Base-by-base conservation (phyloP, 768 basidiomycete species). In the Termitomyces sp. region DNA sequence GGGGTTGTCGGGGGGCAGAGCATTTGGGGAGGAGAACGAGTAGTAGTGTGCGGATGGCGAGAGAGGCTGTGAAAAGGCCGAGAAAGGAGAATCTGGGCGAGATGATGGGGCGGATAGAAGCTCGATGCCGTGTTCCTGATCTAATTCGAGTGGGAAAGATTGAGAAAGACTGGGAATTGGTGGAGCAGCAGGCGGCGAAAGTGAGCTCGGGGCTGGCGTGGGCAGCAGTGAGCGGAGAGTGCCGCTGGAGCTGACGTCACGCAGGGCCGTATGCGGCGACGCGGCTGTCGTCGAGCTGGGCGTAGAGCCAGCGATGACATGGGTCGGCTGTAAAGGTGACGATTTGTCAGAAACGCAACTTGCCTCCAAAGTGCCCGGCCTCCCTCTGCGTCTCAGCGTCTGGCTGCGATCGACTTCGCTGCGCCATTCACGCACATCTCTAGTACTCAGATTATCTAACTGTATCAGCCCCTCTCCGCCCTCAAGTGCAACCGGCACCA, bases 361-460 rank as follows among this genome's bases (percentile, higher is more conserved):
- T 56, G 83, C 85, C 78, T 84, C 59, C 54, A 57, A 53, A 46
- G 39, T 16, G 39, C 50, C 58, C 14, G 47, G 47, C 42, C 68
- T 69, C 42, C 63, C 70, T 47, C 77, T 65, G 55, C 71, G 74
- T 59, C 74, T 65, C 27, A 74, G 63, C 27, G 56, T 59, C 59
- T 62, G 59, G 36, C 68, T 72, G 58, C 67, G 69, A 54, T 74
- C 67, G 0, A 74, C 72, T 53, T 77, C 71, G 13, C 68, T 74
- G 56, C 82, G 71, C 85, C 85, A 84, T 68, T 80, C 79, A 20
- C 72, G 70, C 12, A 81, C 74, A 61, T 85, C 83, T 51, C 66
- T 72, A 6, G 79, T 73, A 44, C 77, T 73, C 43, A 85, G 71
- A n/a, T 75, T 73, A 44, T 83, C 80, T 4, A 88, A 71, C 64